These are phyloP conservation scores for Keithomyces neogunnii DNA, from an alignment of 2,329 filamentous ascomycete species.

Conservation along the genomic window DNA sequence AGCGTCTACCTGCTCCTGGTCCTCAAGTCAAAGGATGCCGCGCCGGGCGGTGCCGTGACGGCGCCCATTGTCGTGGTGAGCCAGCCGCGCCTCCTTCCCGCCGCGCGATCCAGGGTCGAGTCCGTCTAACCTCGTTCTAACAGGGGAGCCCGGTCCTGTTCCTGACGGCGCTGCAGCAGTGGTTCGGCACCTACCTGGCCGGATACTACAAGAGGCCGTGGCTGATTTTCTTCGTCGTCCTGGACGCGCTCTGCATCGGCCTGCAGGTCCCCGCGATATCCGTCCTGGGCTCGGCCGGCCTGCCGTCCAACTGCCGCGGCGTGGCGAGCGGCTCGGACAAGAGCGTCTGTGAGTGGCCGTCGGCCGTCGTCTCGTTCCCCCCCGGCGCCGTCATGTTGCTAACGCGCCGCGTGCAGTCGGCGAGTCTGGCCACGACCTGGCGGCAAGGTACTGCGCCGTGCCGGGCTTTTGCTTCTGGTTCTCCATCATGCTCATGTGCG, in stretches of 20 bases:
- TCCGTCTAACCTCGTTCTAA: background rate
- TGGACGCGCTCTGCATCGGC: background rate
- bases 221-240: conserved; percentile 1
- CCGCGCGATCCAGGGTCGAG: too few species aligned
- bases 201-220: background rate
- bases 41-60: background rate
- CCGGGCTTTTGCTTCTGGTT: background rate
- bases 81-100: too few species aligned
- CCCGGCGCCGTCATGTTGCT: too few species aligned
- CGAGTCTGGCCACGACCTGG: background rate
- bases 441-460: background rate
- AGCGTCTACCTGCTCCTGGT: background rate
- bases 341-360: background rate
- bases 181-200: background rate
- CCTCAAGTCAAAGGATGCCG: background rate
- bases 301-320: background rate
- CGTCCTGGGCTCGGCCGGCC: background rate
- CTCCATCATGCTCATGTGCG: background rate
- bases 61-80: background rate
- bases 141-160: background rate
- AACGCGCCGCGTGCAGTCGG: background rate
- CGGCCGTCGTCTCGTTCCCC: background rate
- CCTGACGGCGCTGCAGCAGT: background rate
- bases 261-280: background rate
- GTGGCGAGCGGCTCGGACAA: background rate